Evolutionary conservation across 495 filamentous ascomycete species (phyloP).

Genomic region (Entonaema liquescens): DNA sequence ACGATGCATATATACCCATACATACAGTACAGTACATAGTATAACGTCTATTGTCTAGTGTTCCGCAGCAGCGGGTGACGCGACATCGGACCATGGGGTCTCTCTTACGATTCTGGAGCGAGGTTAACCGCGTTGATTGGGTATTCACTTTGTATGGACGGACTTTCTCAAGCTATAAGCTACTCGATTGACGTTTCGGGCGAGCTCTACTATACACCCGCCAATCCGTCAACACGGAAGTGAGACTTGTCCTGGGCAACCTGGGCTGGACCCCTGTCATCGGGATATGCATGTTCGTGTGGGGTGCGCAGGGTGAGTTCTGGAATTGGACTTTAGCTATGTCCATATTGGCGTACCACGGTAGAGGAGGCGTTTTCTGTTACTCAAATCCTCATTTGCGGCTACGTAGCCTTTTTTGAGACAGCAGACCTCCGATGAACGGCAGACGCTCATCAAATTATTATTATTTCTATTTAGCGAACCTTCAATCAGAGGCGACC

Average conservation of each 20-base stretch:
- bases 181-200: constrained; percentile 28
- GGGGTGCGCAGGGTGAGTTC: constrained; percentile 42
- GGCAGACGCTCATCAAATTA: constrained; percentile 18
- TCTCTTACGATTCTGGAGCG: constrained; percentile 27
- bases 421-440: constrained; percentile 34
- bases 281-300: constrained; percentile 44
- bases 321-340: constrained; percentile 33
- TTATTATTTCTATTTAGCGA: constrained; percentile 16
- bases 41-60: constrained; percentile 13
- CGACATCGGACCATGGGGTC: constrained; percentile 38
- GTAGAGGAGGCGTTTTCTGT: constrained; percentile 26
- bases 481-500: constrained; percentile 21
- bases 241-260: constrained; percentile 15
- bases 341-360: constrained; percentile 4
- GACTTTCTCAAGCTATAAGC: constrained; percentile 29
- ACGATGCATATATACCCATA: not conserved
- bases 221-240: constrained; percentile 34
- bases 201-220: constrained; percentile 30
- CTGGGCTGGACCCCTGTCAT: constrained; percentile 34
- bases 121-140: constrained; percentile 26
- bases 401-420: constrained; percentile 34
- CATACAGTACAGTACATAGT: constrained; percentile 1
- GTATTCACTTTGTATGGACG: constrained; percentile 9
- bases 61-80: constrained; percentile 36
- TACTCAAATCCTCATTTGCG: constrained; percentile 33